phyloP scores from a whole-genome alignment of 1,139 yeast species.

The Magnusiomyces tetraspermus region DNA sequence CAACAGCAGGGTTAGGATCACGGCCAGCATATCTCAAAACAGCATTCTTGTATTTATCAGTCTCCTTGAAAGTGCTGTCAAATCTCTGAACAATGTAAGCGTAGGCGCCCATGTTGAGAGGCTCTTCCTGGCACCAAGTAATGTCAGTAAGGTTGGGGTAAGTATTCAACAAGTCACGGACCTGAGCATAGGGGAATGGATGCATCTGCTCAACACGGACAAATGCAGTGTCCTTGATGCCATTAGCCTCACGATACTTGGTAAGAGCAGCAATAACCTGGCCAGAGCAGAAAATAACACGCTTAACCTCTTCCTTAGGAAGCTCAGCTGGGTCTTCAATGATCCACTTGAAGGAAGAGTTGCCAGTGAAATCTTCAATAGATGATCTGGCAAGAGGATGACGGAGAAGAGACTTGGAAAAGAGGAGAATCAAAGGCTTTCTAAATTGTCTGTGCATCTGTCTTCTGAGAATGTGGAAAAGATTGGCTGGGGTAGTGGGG shows the following conservation, averaged over 20 bases:
- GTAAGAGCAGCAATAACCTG: slow-evolving; percentile 90
- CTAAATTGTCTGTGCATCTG: slow-evolving; percentile 99
- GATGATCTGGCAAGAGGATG: slow-evolving; percentile 94
- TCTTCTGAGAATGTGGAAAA: slow-evolving; percentile 95
- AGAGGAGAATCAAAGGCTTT: slow-evolving; percentile 81
- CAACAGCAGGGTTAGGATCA: slow-evolving; percentile 95
- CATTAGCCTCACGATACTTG: slow-evolving; percentile 73
- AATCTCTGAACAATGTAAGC: slow-evolving; percentile 73
- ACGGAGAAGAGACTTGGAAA: slow-evolving; percentile 90
- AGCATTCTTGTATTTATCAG: slow-evolving; percentile 52
- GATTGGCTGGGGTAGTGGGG: slow-evolving; percentile 95
- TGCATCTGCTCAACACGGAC: slow-evolving; percentile 88
- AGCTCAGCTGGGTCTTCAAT: slow-evolving; percentile 85
- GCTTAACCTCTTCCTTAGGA: slow-evolving; percentile 76
- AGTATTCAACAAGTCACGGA: slow-evolving; percentile 69
- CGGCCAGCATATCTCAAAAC: slow-evolving; percentile 86
- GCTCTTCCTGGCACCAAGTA: slow-evolving; percentile 98
- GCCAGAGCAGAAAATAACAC: slow-evolving; percentile 76
- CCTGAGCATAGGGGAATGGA: slow-evolving; percentile 97
- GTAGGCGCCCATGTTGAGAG: slow-evolving; percentile 94
- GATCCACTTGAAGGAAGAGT: slow-evolving; percentile 89
- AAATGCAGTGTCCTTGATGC: slow-evolving; percentile 76
- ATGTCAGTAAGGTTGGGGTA: slow-evolving; percentile 81
- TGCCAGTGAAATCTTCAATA: slow-evolving; percentile 78
- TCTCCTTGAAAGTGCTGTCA: slow-evolving; percentile 61